Evolutionary conservation across 2,329 filamentous ascomycete species (phyloP).

Genomic region (Scortechinia acanthostroma): DNA sequence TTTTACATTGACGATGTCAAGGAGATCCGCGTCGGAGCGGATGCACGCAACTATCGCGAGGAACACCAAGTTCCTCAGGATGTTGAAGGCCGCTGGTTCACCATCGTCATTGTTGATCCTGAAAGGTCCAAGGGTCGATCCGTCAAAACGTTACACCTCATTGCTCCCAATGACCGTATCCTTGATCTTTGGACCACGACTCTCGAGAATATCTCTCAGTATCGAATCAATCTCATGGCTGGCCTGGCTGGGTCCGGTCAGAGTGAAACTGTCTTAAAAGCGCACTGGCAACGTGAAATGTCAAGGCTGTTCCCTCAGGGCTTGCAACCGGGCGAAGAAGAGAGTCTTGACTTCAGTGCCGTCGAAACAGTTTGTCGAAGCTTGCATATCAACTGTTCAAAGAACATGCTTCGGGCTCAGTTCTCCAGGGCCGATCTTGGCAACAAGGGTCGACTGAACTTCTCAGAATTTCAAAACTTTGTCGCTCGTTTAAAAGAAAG

Average conservation of each 20-base stretch:
- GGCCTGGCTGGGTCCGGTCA: conserved; percentile 74
- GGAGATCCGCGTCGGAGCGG: conserved; percentile 75
- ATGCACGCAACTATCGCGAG: conserved; percentile 82
- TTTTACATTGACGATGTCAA: conserved; percentile 94
- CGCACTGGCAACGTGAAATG: conserved; percentile 74
- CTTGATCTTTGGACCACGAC: conserved; percentile 78
- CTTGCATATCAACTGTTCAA: conserved; percentile 84
- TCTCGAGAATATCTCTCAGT: conserved; percentile 75
- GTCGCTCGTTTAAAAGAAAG: conserved; percentile 76
- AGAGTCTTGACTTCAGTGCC: conserved; percentile 69
- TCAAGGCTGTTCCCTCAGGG: neutral
- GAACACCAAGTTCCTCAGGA: conserved; percentile 68
- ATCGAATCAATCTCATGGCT: conserved; percentile 83
- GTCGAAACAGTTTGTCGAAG: conserved; percentile 81
- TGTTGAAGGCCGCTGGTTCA: conserved; percentile 73
- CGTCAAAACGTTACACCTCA: conserved; percentile 77
- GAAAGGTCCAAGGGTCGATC: conserved; percentile 60
- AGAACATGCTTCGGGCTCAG: conserved; percentile 63
- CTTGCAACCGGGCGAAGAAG: conserved; percentile 41
- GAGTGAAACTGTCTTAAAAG: conserved; percentile 66
- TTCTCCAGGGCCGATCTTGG: conserved; percentile 69
- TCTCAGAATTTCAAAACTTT: conserved; percentile 76
- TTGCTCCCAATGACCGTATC: conserved; percentile 67
- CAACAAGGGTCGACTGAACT: conserved; percentile 62
- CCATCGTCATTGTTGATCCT: conserved; percentile 76